These are phyloP conservation scores for Pseudocercospora crystallina DNA, from an alignment of 2,329 filamentous ascomycete genomes.

Conservation along the genomic window DNA sequence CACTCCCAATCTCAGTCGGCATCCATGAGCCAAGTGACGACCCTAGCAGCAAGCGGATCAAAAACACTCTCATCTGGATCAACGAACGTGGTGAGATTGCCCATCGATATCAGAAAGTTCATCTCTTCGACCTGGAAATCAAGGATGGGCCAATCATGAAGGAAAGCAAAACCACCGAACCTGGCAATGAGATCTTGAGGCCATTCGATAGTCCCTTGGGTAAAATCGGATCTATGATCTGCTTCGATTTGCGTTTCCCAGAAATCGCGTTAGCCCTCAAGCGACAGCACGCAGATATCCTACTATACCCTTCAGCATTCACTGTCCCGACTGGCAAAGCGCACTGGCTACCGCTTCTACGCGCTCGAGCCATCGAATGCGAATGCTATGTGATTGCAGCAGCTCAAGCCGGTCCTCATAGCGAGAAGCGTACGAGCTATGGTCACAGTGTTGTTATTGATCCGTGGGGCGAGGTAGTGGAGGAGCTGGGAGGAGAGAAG, in stretches of 20 bases:
- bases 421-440: constrained; percentile 76
- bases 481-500: constrained; percentile 58
- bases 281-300: constrained; percentile 67
- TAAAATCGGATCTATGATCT: constrained; percentile 76
- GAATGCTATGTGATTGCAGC: constrained; percentile 85
- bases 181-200: constrained; percentile 61
- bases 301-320: constrained; percentile 88
- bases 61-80: constrained; percentile 69
- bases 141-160: constrained; percentile 58
- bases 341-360: constrained; percentile 80
- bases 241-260: constrained; percentile 86
- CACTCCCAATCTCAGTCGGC: constrained; percentile 77
- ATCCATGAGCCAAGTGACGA: constrained; percentile 71
- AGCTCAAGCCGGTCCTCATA: constrained; percentile 74
- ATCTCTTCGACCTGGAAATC: constrained; percentile 72
- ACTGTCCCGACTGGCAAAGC: constrained; percentile 80
- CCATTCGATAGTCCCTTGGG: constrained; percentile 76
- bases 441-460: constrained; percentile 82
- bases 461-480: constrained; percentile 78
- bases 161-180: constrained; percentile 68
- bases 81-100: constrained; percentile 58
- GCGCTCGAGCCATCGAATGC: constrained; percentile 82
- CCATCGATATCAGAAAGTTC: constrained; percentile 72
- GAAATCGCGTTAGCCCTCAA: constrained; percentile 70
- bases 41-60: constrained; percentile 51